A percentile compares a stretch with the other conserved stretches of the same genome.
phyloP scores from a whole-genome alignment of 371 early-diverging fungal genomes.

The Fennellomyces sp. region DNA sequence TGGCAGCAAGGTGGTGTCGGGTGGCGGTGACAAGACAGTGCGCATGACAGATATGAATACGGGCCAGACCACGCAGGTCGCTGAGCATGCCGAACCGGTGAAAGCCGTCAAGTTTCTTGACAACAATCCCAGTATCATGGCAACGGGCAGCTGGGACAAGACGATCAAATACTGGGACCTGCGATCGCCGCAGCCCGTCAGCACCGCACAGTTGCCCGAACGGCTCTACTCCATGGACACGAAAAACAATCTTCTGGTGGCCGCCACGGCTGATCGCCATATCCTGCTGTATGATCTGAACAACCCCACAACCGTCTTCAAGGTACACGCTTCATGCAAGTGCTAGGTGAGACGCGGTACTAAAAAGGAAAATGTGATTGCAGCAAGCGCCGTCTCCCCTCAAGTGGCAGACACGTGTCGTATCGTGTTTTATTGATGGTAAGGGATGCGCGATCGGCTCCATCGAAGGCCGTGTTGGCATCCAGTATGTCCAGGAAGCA shows the following conservation, averaged over 20 bases:
- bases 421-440: slow-evolving; percentile 79
- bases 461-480: slow-evolving; percentile 91
- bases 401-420: slow-evolving; percentile 83
- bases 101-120: slow-evolving; percentile 77
- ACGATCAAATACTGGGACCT: slow-evolving; percentile 91
- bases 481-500: slow-evolving; percentile 86
- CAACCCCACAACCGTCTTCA: slow-evolving; percentile 78
- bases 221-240: slow-evolving; percentile 91
- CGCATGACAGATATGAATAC: slow-evolving; percentile 80
- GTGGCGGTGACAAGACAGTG: slow-evolving; percentile 87
- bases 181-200: slow-evolving; percentile 67
- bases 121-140: slow-evolving; percentile 64
- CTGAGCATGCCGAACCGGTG: slow-evolving; percentile 84
- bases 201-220: slow-evolving; percentile 74
- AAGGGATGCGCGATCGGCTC: slow-evolving; percentile 88
- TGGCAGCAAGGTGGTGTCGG: slow-evolving; percentile 85
- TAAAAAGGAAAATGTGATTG: too few relatives aligned
- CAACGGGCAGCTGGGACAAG: slow-evolving; percentile 96
- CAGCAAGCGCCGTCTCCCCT: slow-evolving; percentile 47
- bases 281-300: slow-evolving; percentile 79
- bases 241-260: slow-evolving; percentile 44
- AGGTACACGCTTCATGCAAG: slow-evolving; percentile 33
- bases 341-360: too few relatives aligned
- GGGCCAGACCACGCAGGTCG: slow-evolving; percentile 78
- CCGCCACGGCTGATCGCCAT: slow-evolving; percentile 63